Percentiles rank a stretch among this genome's conserved stretches.
Evolutionary conservation across 2,329 filamentous ascomycete genomes (phyloP).

Genomic region (Colletotrichum musae): DNA sequence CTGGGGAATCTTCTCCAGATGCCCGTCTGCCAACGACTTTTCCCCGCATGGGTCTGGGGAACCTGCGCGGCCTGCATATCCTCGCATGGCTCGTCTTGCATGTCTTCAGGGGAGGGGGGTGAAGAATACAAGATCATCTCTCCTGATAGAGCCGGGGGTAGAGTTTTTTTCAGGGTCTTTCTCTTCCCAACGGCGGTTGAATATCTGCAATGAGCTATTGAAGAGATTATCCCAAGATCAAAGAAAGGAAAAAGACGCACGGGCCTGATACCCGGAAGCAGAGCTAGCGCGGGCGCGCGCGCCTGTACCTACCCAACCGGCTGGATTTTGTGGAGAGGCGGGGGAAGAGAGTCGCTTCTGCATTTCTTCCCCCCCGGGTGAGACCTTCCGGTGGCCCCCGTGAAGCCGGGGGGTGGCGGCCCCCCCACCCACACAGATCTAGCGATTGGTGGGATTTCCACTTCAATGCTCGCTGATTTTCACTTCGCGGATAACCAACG

Average conservation of each 20-base stretch:
- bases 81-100: no score
- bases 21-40: no score
- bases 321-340: constrained; percentile 1
- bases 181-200: no score
- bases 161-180: no score
- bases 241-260: constrained; percentile 9
- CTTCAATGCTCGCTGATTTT: not conserved
- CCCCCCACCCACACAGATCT: not conserved
- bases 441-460: constrained; percentile 21
- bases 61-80: no score
- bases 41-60: no score
- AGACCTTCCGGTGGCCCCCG: constrained; percentile 19
- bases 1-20: no score
- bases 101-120: no score
- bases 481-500: no score
- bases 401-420: constrained; percentile 3
- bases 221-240: not conserved
- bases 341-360: no score
- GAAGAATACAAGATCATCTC: no score
- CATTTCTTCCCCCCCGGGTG: not conserved
- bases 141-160: no score
- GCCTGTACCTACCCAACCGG: constrained; percentile 11
- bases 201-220: not conserved
- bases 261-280: constrained; percentile 21
- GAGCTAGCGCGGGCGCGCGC: constrained; percentile 4